Evolutionary conservation across 352 stramenopile species (phyloP).

Genomic region (Globisporangium spinosum): DNA sequence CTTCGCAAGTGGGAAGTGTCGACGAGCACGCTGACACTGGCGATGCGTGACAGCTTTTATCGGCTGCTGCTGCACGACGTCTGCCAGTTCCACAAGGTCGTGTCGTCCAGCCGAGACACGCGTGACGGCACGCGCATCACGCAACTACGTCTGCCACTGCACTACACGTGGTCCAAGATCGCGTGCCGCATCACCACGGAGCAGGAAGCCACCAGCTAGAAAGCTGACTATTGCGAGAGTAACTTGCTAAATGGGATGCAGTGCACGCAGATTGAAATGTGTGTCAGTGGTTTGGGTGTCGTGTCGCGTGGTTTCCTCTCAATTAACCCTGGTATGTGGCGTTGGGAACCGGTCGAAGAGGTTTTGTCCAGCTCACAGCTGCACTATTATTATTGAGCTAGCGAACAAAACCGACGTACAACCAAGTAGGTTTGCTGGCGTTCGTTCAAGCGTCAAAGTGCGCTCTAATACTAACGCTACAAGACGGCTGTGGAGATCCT

Average conservation of each 20-base stretch:
- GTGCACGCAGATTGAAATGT: not conserved
- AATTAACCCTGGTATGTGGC: not conserved
- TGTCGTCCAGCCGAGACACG: slow-evolving; percentile 63
- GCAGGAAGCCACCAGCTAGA: slow-evolving; percentile 23
- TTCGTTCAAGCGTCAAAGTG: too few relatives aligned
- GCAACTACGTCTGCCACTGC: slow-evolving; percentile 56
- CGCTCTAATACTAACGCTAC: too few relatives aligned
- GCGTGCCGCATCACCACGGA: slow-evolving; percentile 34
- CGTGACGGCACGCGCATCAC: slow-evolving; percentile 67
- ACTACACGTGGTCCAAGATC: slow-evolving; percentile 58
- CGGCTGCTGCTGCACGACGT: slow-evolving; percentile 69
- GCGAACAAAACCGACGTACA: too few relatives aligned
- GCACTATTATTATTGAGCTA: too few relatives aligned
- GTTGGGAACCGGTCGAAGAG: not conserved
- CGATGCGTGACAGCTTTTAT: slow-evolving; percentile 70
- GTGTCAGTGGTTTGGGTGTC: not conserved
- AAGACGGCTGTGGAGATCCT: too few relatives aligned
- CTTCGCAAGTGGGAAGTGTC: slow-evolving; percentile 73
- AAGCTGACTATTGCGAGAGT: not conserved
- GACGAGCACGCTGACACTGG: slow-evolving; percentile 60
- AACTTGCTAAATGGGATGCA: not conserved
- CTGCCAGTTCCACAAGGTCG: slow-evolving; percentile 61
- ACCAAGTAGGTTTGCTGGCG: too few relatives aligned
- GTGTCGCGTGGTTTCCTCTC: not conserved
- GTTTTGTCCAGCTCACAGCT: not conserved